These are phyloP conservation scores for Claviceps sp. DNA, from an alignment of 2,329 filamentous ascomycete genomes.

Conservation along the genomic window DNA sequence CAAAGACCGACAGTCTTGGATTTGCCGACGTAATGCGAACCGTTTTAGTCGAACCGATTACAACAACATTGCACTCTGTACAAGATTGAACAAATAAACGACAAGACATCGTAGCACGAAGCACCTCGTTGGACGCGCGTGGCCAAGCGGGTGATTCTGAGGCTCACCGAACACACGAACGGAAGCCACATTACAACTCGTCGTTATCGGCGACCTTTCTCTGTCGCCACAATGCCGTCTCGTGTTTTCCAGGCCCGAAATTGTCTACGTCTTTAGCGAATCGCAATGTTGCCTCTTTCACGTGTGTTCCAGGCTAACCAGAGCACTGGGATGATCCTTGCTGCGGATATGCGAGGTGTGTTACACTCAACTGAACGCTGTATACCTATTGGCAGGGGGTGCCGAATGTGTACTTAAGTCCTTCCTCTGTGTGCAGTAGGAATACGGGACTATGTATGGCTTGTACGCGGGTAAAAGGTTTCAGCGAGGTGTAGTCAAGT, in stretches of 20 bases:
- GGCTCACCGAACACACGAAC: neutral
- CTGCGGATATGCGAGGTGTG: neutral
- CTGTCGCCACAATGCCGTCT: neutral
- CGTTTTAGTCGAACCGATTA: neutral
- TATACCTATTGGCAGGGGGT: neutral
- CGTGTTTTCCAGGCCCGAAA: neutral
- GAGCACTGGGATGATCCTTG: slow-evolving; percentile 2
- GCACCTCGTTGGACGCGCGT: neutral
- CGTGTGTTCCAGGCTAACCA: neutral
- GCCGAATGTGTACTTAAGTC: neutral
- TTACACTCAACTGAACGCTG: neutral
- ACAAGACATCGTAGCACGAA: neutral
- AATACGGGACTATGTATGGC: neutral
- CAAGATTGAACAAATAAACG: neutral
- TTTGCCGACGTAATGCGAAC: neutral
- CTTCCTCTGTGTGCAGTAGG: neutral
- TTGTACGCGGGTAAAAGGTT: neutral
- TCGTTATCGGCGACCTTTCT: neutral
- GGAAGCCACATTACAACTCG: neutral
- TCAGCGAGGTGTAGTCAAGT: neutral
- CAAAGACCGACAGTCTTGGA: neutral
- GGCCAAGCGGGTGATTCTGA: neutral
- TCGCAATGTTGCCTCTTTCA: neutral
- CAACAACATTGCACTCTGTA: neutral
- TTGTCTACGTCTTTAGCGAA: neutral